phyloP scores from a whole-genome alignment of 202 grass and related monocot genomes.

The Hordeum pubiflorum region DNA sequence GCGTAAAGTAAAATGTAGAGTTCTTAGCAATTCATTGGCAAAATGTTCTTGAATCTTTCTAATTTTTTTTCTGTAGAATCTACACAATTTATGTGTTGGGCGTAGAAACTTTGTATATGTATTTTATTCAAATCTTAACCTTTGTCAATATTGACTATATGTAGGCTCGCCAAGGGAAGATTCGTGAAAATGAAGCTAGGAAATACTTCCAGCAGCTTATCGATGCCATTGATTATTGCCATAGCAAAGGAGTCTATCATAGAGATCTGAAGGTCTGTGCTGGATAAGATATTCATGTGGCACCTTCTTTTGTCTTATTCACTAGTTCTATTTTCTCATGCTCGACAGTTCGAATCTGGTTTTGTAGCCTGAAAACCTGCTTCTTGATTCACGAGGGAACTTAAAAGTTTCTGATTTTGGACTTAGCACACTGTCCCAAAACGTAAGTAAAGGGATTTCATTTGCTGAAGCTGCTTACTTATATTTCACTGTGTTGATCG shows the following conservation, averaged over 20 bases:
- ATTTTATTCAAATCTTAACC: neutral
- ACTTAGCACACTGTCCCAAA: conserved; percentile 67
- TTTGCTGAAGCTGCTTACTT: neutral
- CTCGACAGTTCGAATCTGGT: conserved; percentile 22
- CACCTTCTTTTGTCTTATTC: neutral
- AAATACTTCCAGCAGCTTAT: conserved; percentile 92
- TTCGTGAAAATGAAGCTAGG: conserved; percentile 66
- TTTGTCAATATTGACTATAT: conserved; percentile 6
- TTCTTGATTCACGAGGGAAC: conserved; percentile 76
- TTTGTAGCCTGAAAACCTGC: conserved; percentile 93
- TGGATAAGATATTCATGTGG: neutral
- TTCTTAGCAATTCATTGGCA: neutral
- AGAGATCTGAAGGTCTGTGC: conserved; percentile 84
- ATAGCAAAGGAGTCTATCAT: conserved; percentile 85
- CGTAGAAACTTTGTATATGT: neutral
- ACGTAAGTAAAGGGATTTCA: conserved; percentile 43
- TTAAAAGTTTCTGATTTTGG: conserved; percentile 98
- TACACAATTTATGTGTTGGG: neutral
- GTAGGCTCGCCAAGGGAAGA: conserved; percentile 69
- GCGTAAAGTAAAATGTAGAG: neutral
- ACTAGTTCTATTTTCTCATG: conserved; percentile 3
- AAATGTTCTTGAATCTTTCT: neutral
- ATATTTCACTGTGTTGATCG: conserved; percentile 12
- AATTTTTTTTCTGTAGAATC: neutral
- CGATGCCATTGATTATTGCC: conserved; percentile 90